Percentiles rank a stretch among this genome's conserved stretches.
Conservation (phyloP, 202 grass and related monocot species). For the Dendrocalamus latiflorus region DNA sequence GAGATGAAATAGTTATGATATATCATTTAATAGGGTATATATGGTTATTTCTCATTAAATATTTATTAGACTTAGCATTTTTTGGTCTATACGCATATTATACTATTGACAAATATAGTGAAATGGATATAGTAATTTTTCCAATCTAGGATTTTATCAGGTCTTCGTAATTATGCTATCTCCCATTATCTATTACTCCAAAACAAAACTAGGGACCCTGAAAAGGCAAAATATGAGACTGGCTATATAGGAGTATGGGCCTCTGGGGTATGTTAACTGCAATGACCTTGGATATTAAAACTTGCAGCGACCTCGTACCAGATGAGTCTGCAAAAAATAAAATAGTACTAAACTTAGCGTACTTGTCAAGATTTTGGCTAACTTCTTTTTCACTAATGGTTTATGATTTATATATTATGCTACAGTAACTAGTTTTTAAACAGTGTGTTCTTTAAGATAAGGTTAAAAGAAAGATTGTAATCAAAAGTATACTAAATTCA, state of each 20-base stretch:
- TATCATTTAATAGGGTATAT: too few species aligned
- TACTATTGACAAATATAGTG: too few species aligned
- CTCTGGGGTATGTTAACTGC: background rate
- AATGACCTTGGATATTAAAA: background rate
- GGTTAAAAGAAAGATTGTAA: too few species aligned
- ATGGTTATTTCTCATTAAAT: too few species aligned
- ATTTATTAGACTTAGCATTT: too few species aligned
- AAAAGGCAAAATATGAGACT: background rate
- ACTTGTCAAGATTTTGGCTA: background rate
- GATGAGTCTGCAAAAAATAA: background rate
- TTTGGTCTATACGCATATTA: too few species aligned
- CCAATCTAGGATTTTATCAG: background rate
- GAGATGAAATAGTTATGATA: too few species aligned
- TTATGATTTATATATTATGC: too few species aligned
- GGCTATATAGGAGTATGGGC: background rate
- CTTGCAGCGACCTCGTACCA: background rate
- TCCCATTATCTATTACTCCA: background rate
- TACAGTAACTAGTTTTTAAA: too few species aligned
- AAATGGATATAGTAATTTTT: too few species aligned
- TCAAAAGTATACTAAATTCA: too few species aligned
- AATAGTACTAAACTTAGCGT: background rate
- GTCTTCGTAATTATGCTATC: background rate
- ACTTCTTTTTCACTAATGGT: too few species aligned
- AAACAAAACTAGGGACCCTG: background rate
- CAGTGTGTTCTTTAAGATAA: fast-evolving